Evolutionary conservation across 495 filamentous ascomycete genomes (phyloP), one percentile per base, ranked within the genome.

Genomic region (Xylaria longipes): DNA sequence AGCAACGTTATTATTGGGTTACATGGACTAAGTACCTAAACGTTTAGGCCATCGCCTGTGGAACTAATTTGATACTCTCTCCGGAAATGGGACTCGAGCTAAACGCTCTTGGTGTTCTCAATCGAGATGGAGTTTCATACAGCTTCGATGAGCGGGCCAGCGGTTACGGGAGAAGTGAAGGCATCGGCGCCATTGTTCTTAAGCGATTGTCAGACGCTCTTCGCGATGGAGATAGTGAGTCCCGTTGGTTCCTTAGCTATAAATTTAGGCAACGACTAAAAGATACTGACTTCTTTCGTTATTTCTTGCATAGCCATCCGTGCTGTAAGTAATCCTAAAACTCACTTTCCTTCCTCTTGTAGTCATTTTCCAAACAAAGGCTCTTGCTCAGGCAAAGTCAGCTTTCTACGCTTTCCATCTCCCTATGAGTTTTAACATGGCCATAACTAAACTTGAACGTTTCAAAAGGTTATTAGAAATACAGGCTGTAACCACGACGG

Each of bases 401-500:
- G 3, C 8, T 20, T 46, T 48, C 20, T 48, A 22, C 20, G 17
- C 45, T 5, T 48, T 48, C 2, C 6, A 48, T 48, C 5, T n/a
- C 6, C 17, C 20, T 48, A 9, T n/a, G 8, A 48, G 17, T 0
- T 22, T 48, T n/a, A n/a, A n/a, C 20, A 48, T 48, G 45, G n/a
- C 45, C 6, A 17, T 15, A 3, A 29, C 25, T 56, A 6, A 0
- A 43, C 65, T 0, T 82, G 87, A 6, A 80, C 75, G 0, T 81
- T 82, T 15, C 81, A 77, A 0, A 68, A 56, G 50, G 50, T 1
- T 63, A 50, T 66, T 9, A 81, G 85, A 9, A 83, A 75, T 0
- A 81, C 82, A 20, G 82, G 78, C 0, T 68, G 82, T 39, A 89
- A 89, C 62, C 70, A 84, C n/a, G 84, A 87, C 69, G 83, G 85